Conservation (phyloP, 176 grass and related monocot species). For the Puya raimondii region DNA sequence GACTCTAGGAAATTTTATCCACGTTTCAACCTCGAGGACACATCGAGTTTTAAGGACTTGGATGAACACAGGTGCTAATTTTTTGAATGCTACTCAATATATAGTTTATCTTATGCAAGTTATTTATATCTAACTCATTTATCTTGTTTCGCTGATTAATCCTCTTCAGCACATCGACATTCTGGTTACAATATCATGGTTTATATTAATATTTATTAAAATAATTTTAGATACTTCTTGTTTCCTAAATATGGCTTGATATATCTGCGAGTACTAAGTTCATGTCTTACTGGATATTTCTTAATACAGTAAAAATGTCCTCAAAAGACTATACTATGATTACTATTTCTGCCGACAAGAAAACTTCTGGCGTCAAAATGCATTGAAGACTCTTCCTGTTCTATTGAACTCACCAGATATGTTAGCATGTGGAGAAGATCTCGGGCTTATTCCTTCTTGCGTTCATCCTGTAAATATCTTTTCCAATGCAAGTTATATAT, state of each 20-base stretch:
- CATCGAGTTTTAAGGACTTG: conserved; percentile 77
- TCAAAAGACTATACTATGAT: conserved; percentile 88
- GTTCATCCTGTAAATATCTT: conserved; percentile 82
- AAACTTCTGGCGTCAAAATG: conserved; percentile 87
- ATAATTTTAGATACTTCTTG: too few relatives aligned
- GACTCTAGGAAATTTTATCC: conserved; percentile 83
- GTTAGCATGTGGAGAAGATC: conserved; percentile 98
- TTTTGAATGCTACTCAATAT: background rate
- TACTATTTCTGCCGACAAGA: conserved; percentile 97
- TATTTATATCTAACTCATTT: background rate
- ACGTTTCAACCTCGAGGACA: conserved; percentile 93
- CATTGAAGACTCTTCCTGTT: conserved; percentile 91
- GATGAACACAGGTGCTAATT: conserved; percentile 80
- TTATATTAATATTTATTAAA: too few relatives aligned
- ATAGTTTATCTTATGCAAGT: conserved; percentile 2
- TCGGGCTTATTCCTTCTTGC: conserved; percentile 96
- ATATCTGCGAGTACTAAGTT: background rate
- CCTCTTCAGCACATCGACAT: background rate
- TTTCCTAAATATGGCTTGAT: background rate
- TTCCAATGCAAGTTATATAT: conserved; percentile 11
- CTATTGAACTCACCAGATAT: conserved; percentile 92
- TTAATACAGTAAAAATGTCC: conserved; percentile 89
- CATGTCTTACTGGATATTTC: conserved; percentile 18
- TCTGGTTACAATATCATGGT: too few relatives aligned
- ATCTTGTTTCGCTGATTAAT: background rate